Evolutionary conservation across 495 filamentous ascomycete species (phyloP).

Genomic region (Pyrenula aspistea): DNA sequence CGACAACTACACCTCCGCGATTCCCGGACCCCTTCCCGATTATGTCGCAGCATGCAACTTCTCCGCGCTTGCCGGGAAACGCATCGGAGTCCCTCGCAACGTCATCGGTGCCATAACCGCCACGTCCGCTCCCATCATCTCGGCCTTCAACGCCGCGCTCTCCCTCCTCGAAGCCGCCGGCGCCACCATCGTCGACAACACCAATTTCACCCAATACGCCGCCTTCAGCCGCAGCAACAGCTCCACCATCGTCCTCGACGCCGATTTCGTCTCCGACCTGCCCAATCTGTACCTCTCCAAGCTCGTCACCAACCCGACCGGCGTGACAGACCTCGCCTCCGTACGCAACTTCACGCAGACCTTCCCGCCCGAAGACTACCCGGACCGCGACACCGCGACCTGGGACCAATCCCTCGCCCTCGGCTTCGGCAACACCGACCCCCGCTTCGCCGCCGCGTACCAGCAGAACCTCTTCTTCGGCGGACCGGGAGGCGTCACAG

Average conservation of each 20-base stretch:
- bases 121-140: conserved; percentile 15
- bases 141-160: conserved; percentile 32
- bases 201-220: conserved; percentile 38
- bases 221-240: conserved; percentile 21
- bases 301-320: conserved; percentile 32
- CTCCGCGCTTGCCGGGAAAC: conserved; percentile 29
- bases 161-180: conserved; percentile 29
- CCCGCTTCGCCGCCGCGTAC: conserved; percentile 28
- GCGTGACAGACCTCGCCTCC: conserved; percentile 26
- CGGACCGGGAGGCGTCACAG: conserved; percentile 35
- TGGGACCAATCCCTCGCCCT: conserved; percentile 31
- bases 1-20: conserved; percentile 43
- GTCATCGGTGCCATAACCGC: conserved; percentile 7
- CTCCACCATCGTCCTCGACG: conserved; percentile 19
- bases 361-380: conserved; percentile 33
- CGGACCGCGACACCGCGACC: conserved; percentile 29
- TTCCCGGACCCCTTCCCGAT: conserved; percentile 31
- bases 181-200: conserved; percentile 36
- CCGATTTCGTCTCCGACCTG: conserved; percentile 33
- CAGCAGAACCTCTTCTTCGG: conserved; percentile 31
- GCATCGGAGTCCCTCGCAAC: conserved; percentile 42
- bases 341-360: conserved; percentile 31
- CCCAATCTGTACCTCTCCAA: conserved; percentile 28
- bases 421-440: conserved; percentile 26
- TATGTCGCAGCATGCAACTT: conserved; percentile 40